phyloP scores from a whole-genome alignment of 176 grass and related monocot species.

The Musa itinerans region DNA sequence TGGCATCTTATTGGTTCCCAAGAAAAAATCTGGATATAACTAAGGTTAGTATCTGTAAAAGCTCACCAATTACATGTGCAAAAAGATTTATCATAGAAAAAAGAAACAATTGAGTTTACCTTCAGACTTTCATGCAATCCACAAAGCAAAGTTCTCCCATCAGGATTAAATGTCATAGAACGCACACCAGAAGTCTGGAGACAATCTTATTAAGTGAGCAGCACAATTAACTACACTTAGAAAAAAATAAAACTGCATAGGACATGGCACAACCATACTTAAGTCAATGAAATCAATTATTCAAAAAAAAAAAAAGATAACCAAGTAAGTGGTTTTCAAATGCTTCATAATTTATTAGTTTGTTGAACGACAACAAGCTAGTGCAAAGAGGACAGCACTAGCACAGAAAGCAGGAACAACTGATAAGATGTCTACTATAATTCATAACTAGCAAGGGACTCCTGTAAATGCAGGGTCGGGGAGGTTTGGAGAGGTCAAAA shows the following conservation, averaged over 20 bases:
- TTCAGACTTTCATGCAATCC: slow-evolving; percentile 93
- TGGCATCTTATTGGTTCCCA: slow-evolving; percentile 95
- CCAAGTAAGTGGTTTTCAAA: neutral
- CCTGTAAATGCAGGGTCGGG: too few relatives aligned
- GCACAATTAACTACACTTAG: neutral
- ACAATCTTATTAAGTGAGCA: slow-evolving; percentile 8
- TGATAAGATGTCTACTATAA: neutral
- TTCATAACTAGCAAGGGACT: neutral
- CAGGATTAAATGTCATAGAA: slow-evolving; percentile 95
- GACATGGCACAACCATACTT: neutral
- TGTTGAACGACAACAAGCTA: neutral
- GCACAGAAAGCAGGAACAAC: neutral
- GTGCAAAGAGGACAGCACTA: neutral
- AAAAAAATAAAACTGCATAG: neutral
- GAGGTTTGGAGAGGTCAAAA: too few relatives aligned
- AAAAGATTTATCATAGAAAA: slow-evolving; percentile 12
- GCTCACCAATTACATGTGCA: slow-evolving; percentile 8
- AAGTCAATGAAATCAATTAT: neutral
- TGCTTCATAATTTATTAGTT: neutral
- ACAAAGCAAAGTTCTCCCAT: slow-evolving; percentile 85
- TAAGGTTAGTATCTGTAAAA: slow-evolving; percentile 16
- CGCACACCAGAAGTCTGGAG: slow-evolving; percentile 80
- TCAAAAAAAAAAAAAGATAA: neutral
- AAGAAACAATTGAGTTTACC: slow-evolving; percentile 34
- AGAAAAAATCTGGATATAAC: slow-evolving; percentile 65